Conservation (phyloP, 371 early-diverging fungal genomes). For the Neoconidiobolus thromboides region DNA sequence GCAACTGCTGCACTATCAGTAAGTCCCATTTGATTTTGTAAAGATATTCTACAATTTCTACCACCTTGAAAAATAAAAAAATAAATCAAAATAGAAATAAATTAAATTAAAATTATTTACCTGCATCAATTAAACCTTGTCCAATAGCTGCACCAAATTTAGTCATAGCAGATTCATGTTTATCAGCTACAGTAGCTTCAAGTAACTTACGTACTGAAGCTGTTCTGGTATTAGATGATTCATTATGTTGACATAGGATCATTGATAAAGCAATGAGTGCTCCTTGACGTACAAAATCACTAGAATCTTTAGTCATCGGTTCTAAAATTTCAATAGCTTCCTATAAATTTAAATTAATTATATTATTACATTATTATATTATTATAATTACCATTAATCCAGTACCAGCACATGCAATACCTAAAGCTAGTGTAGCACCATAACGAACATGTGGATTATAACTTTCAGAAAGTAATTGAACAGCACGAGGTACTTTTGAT, state of each 20-base stretch:
- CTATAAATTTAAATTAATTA: conserved; percentile 7
- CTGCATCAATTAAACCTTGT: conserved; percentile 96
- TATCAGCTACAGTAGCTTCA: conserved; percentile 77
- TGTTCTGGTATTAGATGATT: conserved; percentile 43
- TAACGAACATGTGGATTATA: conserved; percentile 97
- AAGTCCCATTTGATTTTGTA: conserved; percentile 77
- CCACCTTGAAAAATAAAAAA: conserved; percentile 34
- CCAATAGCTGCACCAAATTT: conserved; percentile 96
- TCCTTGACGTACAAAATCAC: conserved; percentile 96
- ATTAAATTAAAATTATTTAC: conserved; percentile 12
- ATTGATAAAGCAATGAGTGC: conserved; percentile 97
- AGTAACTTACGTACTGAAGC: conserved; percentile 56
- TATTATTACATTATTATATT: no score
- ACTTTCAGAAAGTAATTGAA: conserved; percentile 92
- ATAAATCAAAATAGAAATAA: background rate
- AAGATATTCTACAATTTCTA: conserved; percentile 86
- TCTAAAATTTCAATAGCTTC: conserved; percentile 93
- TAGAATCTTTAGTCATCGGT: conserved; percentile 81
- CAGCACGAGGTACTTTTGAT: conserved; percentile 86
- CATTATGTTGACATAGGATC: conserved; percentile 93
- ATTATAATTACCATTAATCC: conserved; percentile 20
- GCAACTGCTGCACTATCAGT: conserved; percentile 85
- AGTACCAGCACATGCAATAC: conserved; percentile 95
- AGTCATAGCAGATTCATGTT: conserved; percentile 84
- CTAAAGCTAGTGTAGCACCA: conserved; percentile 92